Conservation (phyloP, 208 protist species). For the Phytomonas francai region DNA sequence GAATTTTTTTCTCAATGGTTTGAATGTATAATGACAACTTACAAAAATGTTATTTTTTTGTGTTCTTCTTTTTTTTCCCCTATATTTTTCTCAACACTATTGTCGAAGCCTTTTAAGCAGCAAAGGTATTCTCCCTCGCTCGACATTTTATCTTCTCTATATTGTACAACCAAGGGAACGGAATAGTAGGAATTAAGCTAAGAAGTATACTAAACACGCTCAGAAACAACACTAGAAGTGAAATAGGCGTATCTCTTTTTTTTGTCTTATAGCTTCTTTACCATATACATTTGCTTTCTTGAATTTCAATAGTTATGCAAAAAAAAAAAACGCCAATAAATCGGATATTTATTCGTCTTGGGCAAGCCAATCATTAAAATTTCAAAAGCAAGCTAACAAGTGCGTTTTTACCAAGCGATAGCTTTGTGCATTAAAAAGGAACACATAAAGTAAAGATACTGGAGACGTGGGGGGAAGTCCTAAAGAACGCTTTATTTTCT, state of each 20-base stretch:
- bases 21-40: constrained; percentile 1
- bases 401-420: not conserved
- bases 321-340: not conserved
- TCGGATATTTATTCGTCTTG: not conserved
- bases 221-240: not conserved
- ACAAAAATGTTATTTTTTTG: constrained; percentile 8
- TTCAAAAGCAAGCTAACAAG: not conserved
- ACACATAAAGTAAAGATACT: not conserved
- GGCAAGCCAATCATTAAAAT: not conserved
- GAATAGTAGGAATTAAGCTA: not conserved
- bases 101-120: not conserved
- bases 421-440: not conserved
- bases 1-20: not conserved
- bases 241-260: not conserved
- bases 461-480: not conserved
- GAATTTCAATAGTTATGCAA: constrained; percentile 2
- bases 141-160: constrained; percentile 11
- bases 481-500: not conserved
- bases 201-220: not conserved
- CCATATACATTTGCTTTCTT: constrained; percentile 10
- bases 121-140: constrained; percentile 1
- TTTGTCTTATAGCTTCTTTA: constrained; percentile 3
- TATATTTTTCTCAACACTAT: constrained; percentile 4
- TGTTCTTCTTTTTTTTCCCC: not conserved
- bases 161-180: constrained; percentile 1